Conservation (phyloP, 306 rosid species). For the Dalbergia cochinchinensis region DNA sequence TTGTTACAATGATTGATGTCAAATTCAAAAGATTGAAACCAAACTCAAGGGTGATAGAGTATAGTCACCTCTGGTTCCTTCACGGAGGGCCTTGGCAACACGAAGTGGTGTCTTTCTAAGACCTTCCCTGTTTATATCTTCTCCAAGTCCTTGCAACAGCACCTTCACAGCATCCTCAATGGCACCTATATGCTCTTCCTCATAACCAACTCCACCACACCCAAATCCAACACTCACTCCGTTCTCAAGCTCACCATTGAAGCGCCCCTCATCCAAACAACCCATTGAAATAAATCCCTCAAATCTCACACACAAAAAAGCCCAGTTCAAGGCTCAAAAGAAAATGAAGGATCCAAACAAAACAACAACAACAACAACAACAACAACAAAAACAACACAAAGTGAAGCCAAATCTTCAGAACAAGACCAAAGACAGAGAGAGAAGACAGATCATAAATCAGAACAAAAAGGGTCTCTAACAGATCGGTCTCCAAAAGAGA, state of each 20-base stretch:
- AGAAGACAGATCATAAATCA: conserved; percentile 6
- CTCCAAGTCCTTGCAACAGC: conserved; percentile 79
- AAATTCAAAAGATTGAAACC: neutral
- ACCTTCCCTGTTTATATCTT: conserved; percentile 89
- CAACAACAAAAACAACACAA: neutral
- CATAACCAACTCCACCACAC: conserved; percentile 52
- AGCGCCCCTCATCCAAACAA: conserved; percentile 73
- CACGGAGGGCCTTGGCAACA: conserved; percentile 87
- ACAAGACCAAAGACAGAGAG: neutral
- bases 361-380: neutral
- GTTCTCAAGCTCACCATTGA: conserved; percentile 65
- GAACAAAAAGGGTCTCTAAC: conserved; percentile 10
- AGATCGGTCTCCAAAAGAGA: neutral
- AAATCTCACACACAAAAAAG: conserved; percentile 22
- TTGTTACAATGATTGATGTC: neutral
- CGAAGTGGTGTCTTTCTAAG: conserved; percentile 86
- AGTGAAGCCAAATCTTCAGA: neutral
- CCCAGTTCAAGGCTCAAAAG: neutral
- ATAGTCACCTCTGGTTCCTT: conserved; percentile 83
- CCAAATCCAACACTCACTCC: conserved; percentile 57
- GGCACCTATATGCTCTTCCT: conserved; percentile 61
- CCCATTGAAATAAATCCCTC: conserved; percentile 63
- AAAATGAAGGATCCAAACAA: conserved; percentile 26
- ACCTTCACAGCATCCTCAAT: conserved; percentile 83
- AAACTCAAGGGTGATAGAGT: neutral